Percentiles rank a stretch among this genome's conserved stretches.
phyloP scores from a whole-genome alignment of 495 filamentous ascomycete species.

The Articulospora tetracladia region DNA sequence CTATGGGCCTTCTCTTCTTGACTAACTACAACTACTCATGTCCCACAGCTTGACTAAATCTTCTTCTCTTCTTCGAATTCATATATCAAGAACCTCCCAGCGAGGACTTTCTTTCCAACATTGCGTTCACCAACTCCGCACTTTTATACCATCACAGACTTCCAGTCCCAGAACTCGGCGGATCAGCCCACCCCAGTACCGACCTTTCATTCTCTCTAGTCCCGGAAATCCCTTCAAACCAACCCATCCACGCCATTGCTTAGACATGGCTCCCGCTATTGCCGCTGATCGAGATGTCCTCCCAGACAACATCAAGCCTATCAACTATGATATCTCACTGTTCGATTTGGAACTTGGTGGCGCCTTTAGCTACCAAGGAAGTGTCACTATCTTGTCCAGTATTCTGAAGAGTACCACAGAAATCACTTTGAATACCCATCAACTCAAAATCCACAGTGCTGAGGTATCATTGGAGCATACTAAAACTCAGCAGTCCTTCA shows the following conservation, averaged over 20 bases:
- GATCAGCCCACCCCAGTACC: neutral
- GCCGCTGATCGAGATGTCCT: constrained; percentile 53
- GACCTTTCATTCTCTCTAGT: neutral
- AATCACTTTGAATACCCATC: constrained; percentile 70
- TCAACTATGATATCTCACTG: constrained; percentile 81
- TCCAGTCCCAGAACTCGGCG: neutral
- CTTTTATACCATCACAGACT: too few relatives aligned
- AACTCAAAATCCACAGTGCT: constrained; percentile 58
- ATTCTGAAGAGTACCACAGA: constrained; percentile 60
- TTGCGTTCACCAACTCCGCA: neutral
- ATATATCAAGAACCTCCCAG: neutral
- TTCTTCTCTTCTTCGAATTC: neutral
- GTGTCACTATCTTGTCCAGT: constrained; percentile 55
- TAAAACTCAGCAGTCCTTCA: constrained; percentile 45
- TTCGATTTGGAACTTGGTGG: constrained; percentile 69
- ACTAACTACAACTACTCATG: neutral
- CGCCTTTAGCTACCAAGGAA: constrained; percentile 79
- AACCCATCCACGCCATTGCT: neutral
- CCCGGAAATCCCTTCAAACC: neutral
- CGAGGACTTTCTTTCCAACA: neutral
- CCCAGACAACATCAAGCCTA: constrained; percentile 67
- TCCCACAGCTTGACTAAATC: neutral
- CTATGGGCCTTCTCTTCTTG: neutral
- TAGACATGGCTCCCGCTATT: constrained; percentile 24
- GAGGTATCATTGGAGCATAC: constrained; percentile 39